These are phyloP conservation scores for Cydonia oblonga DNA, from an alignment of 331 rosid species.

Conservation along the genomic window DNA sequence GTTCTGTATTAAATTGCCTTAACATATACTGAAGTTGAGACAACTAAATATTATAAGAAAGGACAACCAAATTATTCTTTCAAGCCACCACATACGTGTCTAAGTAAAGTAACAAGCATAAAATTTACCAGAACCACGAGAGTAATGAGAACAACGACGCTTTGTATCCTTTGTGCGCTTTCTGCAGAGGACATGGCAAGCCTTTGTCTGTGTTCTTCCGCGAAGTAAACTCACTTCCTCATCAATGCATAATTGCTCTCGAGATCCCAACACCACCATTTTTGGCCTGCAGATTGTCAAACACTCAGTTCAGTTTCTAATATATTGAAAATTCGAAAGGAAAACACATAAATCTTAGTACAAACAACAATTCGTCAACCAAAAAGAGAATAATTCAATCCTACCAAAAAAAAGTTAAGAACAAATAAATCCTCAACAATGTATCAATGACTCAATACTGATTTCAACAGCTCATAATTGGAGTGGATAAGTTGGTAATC, in stretches of 20 bases:
- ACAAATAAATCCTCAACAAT: neutral
- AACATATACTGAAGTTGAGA: neutral
- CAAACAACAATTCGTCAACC: neutral
- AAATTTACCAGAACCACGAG: constrained; percentile 39
- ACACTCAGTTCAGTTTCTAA: neutral
- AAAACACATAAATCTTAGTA: neutral
- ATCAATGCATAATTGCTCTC: constrained; percentile 91
- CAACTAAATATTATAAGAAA: neutral
- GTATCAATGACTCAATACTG: neutral
- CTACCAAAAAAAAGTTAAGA: neutral
- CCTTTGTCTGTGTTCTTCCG: constrained; percentile 72
- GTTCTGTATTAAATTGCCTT: neutral
- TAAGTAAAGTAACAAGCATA: neutral
- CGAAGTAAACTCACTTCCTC: constrained; percentile 66
- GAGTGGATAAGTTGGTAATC: neutral
- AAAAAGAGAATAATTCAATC: neutral
- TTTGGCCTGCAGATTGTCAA: constrained; percentile 60
- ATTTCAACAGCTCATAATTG: neutral
- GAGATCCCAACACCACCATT: constrained; percentile 79
- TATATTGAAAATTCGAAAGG: neutral
- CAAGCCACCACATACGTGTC: neutral
- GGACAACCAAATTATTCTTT: neutral
- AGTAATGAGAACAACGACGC: constrained; percentile 38
- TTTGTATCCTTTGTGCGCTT: constrained; percentile 12
- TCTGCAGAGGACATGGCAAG: constrained; percentile 57